Evolutionary conservation across 176 grass and related monocot species (phyloP).

Genomic region (Hordeum marinum): DNA sequence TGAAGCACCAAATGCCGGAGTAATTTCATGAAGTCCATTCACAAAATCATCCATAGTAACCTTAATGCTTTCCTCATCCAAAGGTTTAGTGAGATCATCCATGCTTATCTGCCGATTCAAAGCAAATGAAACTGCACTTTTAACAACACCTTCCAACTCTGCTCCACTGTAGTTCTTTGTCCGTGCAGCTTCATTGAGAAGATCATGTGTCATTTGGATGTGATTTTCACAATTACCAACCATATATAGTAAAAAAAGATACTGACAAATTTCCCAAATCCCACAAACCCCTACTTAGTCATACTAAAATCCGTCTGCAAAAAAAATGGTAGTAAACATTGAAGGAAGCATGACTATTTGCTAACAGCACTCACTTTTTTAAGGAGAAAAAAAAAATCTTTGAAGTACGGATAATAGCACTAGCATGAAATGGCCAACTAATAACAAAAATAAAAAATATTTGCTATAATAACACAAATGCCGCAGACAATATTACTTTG

Average conservation of each 20-base stretch:
- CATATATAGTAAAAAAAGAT: not conserved
- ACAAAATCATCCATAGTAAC: conserved; percentile 98
- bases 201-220: conserved; percentile 12
- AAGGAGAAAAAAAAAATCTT: not conserved
- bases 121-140: conserved; percentile 93
- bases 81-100: conserved; percentile 87
- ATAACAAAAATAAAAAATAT: not conserved
- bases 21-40: conserved; percentile 87
- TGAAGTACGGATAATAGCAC: not conserved
- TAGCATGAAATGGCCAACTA: not conserved
- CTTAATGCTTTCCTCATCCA: conserved; percentile 96
- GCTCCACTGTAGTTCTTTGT: conserved; percentile 99
- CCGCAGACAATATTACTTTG: not conserved
- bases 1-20: conserved; percentile 90
- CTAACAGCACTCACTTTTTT: not conserved
- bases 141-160: conserved; percentile 96
- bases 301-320: not conserved
- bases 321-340: not conserved
- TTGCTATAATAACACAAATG: conserved; percentile 1
- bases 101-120: conserved; percentile 88
- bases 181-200: conserved; percentile 72
- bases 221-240: conserved; percentile 14
- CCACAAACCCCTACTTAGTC: conserved; percentile 11
- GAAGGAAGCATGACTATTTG: not conserved
- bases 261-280: not conserved